A percentile compares a stretch with the other conserved stretches of the same genome.
Conservation (phyloP, 2,329 filamentous ascomycete species). For the Pseudopyrenochaeta lycopersici region DNA sequence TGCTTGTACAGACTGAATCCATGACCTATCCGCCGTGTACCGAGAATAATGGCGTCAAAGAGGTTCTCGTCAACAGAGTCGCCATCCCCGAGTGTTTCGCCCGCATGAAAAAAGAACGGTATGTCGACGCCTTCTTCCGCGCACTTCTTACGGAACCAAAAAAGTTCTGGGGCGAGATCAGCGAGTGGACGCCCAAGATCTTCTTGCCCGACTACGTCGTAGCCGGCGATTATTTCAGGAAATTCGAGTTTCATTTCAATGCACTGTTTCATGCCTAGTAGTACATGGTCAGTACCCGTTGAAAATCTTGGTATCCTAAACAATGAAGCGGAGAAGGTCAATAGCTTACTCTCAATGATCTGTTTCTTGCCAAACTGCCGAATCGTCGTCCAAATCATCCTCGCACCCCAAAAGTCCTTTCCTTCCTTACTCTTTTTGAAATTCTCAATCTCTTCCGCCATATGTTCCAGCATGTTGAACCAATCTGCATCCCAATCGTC, state of each 20-base stretch:
- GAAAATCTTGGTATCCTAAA: neutral
- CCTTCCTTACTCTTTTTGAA: constrained; percentile 79
- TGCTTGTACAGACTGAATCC: constrained; percentile 91
- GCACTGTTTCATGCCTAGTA: constrained; percentile 78
- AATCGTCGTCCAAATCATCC: constrained; percentile 84
- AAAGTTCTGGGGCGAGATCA: constrained; percentile 82
- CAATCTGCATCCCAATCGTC: constrained; percentile 74
- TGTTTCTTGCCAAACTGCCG: constrained; percentile 69
- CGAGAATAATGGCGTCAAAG: constrained; percentile 87
- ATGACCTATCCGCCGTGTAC: constrained; percentile 88
- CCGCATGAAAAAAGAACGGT: constrained; percentile 96
- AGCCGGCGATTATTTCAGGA: constrained; percentile 83
- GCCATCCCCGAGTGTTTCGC: constrained; percentile 84
- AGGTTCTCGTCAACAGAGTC: constrained; percentile 82
- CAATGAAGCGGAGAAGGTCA: neutral
- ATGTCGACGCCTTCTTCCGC: constrained; percentile 79
- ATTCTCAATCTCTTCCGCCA: constrained; percentile 78
- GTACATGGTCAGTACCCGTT: neutral
- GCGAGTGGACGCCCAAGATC: constrained; percentile 78
- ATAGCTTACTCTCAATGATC: constrained; percentile 69
- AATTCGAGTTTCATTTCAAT: constrained; percentile 82
- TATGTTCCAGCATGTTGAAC: constrained; percentile 73
- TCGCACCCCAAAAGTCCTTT: constrained; percentile 81
- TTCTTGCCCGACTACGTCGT: constrained; percentile 90
- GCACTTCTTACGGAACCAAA: constrained; percentile 93